These are phyloP conservation scores for Solanum aculeatissimum DNA, from an alignment of 305 asterid species.

Conservation along the genomic window DNA sequence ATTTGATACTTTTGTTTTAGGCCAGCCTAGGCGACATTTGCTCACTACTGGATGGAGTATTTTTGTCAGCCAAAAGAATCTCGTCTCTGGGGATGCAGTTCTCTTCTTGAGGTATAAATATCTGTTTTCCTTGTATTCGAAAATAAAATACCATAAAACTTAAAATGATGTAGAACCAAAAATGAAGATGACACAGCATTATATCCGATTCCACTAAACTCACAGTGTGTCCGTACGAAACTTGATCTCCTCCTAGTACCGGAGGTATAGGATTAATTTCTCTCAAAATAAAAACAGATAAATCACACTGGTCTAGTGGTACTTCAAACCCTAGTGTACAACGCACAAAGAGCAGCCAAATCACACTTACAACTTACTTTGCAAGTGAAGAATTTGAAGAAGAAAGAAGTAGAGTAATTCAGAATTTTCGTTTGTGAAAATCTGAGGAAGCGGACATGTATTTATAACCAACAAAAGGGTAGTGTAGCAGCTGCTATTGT, in stretches of 20 bases:
- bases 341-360: not conserved
- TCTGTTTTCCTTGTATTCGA: not conserved
- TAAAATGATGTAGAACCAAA: not conserved
- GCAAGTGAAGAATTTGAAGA: not conserved
- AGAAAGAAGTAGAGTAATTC: not conserved
- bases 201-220: not conserved
- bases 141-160: not conserved
- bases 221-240: not conserved
- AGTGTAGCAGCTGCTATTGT: not conserved
- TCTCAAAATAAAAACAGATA: not conserved
- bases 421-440: not conserved
- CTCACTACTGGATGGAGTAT: conserved; percentile 98
- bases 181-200: not conserved
- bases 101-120: conserved; percentile 67
- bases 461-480: not conserved
- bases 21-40: conserved; percentile 99
- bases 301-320: not conserved
- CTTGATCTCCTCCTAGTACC: not conserved
- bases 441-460: not conserved
- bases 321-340: not conserved
- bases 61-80: conserved; percentile 88
- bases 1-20: conserved; percentile 29
- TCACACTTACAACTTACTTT: not conserved
- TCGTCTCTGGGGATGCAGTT: conserved; percentile 89
- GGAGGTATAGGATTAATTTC: not conserved